A percentile compares a stretch with the other conserved stretches of the same genome.
Conservation (phyloP, 257 asterid genomes). For the Henckelia pumila region DNA sequence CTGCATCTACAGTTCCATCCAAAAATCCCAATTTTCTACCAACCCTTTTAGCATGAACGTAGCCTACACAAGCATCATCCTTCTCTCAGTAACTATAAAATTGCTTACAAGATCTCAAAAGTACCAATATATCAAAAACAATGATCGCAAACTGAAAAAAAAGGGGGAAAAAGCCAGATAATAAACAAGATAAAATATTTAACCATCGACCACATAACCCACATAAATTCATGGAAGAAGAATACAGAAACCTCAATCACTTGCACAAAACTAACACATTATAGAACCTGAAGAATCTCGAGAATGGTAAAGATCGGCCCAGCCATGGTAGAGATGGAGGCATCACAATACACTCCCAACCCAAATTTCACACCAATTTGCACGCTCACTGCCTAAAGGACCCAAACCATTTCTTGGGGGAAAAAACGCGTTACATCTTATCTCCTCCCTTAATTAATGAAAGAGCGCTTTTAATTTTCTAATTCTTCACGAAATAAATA, state of each 20-base stretch:
- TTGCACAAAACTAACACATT: neutral
- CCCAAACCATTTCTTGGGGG: neutral
- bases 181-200: no score
- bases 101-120: neutral
- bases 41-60: neutral
- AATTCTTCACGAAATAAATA: no score
- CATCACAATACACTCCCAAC: slow-evolving; percentile 25
- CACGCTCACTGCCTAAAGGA: neutral
- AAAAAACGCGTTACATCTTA: neutral
- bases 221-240: neutral
- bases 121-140: neutral
- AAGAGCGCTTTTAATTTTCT: neutral
- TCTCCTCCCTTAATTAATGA: neutral
- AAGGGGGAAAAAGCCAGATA: neutral
- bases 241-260: neutral
- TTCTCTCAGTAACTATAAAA: neutral
- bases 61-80: neutral
- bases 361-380: neutral
- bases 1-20: no score
- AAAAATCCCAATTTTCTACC: neutral
- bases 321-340: slow-evolving; percentile 35
- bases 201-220: neutral
- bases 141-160: neutral
- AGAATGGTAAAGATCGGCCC: slow-evolving; percentile 28
- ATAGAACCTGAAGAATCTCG: slow-evolving; percentile 49